Evolutionary conservation across 352 stramenopile genomes (phyloP).

Genomic region (Nothophytophthora sp.): DNA sequence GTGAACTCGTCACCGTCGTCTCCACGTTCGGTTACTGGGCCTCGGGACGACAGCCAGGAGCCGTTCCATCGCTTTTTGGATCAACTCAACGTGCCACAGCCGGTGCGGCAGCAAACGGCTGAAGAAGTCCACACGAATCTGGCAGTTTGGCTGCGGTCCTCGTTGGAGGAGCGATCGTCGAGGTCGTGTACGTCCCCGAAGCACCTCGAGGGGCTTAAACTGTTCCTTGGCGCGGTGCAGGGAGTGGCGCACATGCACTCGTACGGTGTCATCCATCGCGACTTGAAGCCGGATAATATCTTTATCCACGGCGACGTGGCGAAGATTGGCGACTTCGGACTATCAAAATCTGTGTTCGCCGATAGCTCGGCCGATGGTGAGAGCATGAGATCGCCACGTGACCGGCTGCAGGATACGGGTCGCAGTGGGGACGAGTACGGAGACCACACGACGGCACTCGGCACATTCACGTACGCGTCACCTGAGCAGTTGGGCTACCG

Average conservation of each 20-base stretch:
- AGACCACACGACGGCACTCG: constrained; percentile 78
- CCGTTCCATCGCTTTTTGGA: constrained; percentile 51
- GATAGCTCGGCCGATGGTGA: constrained; percentile 23
- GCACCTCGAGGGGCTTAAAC: constrained; percentile 60
- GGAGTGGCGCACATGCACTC: constrained; percentile 81
- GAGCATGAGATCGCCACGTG: constrained; percentile 13
- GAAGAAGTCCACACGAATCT: constrained; percentile 61
- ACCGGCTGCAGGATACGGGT: constrained; percentile 19
- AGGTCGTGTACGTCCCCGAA: constrained; percentile 38
- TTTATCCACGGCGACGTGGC: constrained; percentile 65
- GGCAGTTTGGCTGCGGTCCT: constrained; percentile 70
- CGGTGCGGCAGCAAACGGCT: constrained; percentile 20
- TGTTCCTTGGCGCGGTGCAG: constrained; percentile 66
- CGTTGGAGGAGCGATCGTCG: constrained; percentile 45
- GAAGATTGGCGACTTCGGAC: constrained; percentile 72
- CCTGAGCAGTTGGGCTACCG: constrained; percentile 80
- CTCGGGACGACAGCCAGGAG: constrained; percentile 36
- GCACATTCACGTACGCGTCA: constrained; percentile 86
- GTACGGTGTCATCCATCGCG: constrained; percentile 69
- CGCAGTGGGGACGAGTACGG: constrained; percentile 31
- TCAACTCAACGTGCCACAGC: constrained; percentile 31
- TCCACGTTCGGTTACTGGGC: constrained; percentile 4
- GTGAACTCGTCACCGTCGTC: constrained; percentile 22
- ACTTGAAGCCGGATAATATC: constrained; percentile 78
- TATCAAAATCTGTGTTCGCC: constrained; percentile 60